Evolutionary conservation across 202 grass and related monocot species (phyloP).

Genomic region (Tripidium arundinaceum): DNA sequence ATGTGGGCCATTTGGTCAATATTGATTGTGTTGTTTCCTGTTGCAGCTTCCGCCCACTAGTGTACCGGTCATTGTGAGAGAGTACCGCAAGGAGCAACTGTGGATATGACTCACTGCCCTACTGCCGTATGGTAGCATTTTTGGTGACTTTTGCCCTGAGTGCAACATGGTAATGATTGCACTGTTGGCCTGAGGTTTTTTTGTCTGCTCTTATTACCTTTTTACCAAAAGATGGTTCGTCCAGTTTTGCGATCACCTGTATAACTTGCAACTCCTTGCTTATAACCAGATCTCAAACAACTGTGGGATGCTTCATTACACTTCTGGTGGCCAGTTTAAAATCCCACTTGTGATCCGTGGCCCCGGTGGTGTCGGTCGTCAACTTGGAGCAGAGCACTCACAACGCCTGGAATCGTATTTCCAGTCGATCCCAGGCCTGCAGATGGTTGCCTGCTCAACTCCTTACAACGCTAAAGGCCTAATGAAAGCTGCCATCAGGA

Average conservation of each 20-base stretch:
- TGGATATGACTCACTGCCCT: conserved; percentile 53
- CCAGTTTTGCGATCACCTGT: conserved; percentile 31
- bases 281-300: conserved; percentile 97
- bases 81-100: conserved; percentile 64
- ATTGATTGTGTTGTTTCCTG: neutral
- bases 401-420: conserved; percentile 89
- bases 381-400: conserved; percentile 84
- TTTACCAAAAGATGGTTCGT: conserved; percentile 45
- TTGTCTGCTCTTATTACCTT: conserved; percentile 10
- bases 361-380: conserved; percentile 74
- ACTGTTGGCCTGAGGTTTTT: neutral
- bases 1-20: neutral
- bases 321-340: conserved; percentile 81
- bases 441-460: conserved; percentile 91
- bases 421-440: conserved; percentile 86
- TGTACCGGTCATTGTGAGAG: conserved; percentile 72
- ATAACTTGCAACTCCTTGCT: conserved; percentile 55
- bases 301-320: conserved; percentile 93
- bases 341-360: conserved; percentile 81
- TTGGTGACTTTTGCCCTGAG: conserved; percentile 21
- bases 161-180: conserved; percentile 20
- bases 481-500: conserved; percentile 87
- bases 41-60: conserved; percentile 76
- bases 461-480: conserved; percentile 90
- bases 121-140: conserved; percentile 15